A percentile compares a stretch with the other conserved stretches of the same genome.
Evolutionary conservation across 2,329 filamentous ascomycete species (phyloP).

Genomic region (Ampelomyces quisqualis): DNA sequence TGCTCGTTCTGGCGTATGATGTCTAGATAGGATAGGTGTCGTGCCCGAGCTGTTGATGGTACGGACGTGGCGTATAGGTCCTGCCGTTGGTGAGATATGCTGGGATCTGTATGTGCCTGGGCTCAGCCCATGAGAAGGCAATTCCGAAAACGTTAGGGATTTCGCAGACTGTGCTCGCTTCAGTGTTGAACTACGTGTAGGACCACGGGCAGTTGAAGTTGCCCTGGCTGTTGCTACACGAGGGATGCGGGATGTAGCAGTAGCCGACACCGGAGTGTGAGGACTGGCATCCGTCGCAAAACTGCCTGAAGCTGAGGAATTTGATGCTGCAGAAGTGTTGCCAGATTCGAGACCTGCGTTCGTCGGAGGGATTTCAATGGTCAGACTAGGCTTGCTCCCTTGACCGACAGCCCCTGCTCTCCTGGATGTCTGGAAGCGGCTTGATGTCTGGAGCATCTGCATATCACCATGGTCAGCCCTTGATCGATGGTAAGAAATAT

Average conservation of each 20-base stretch:
- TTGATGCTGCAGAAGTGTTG: constrained; percentile 2
- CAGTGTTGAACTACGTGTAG: constrained; percentile 15
- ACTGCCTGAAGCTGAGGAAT: constrained; percentile 12
- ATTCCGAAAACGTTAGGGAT: constrained; percentile 4
- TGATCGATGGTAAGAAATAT: constrained; percentile 11
- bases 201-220: constrained; percentile 1
- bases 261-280: constrained; percentile 7
- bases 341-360: constrained; percentile 1
- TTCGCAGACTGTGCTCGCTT: constrained; percentile 21
- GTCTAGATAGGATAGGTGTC: constrained; percentile 17
- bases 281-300: constrained; percentile 2
- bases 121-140: too few relatives aligned
- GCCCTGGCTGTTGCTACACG: constrained; percentile 13
- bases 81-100: not conserved
- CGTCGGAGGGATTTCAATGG: constrained; percentile 18
- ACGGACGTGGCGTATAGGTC: constrained; percentile 19
- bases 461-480: constrained; percentile 18
- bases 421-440: not conserved
- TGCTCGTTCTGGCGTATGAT: not conserved
- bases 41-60: constrained; percentile 23
- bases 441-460: constrained; percentile 8
- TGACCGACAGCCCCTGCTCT: constrained; percentile 3
- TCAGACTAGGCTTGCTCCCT: constrained; percentile 18
- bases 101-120: too few relatives aligned
- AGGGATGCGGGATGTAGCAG: constrained; percentile 30